phyloP scores from a whole-genome alignment of 2,329 filamentous ascomycete genomes.

The Venturia carpophila region DNA sequence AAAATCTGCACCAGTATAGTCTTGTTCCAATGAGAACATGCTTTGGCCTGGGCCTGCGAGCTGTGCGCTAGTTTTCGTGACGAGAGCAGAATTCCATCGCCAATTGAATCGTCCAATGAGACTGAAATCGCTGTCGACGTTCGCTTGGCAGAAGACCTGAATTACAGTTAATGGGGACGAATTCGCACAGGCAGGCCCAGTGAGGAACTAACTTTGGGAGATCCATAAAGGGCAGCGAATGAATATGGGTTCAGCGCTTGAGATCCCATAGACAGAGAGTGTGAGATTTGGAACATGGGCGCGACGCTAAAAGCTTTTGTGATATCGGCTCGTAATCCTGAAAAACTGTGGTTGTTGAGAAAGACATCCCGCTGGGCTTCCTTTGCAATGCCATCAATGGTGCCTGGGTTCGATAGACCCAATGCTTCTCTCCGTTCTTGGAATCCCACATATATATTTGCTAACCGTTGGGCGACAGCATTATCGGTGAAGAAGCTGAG shows the following conservation, averaged over 20 bases:
- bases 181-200: not conserved
- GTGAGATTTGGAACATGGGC: conserved; percentile 93
- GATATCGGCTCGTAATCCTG: conserved; percentile 88
- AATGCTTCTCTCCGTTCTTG: conserved; percentile 79
- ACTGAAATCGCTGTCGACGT: conserved; percentile 84
- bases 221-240: conserved; percentile 89
- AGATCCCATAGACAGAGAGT: conserved; percentile 87
- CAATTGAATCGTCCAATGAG: conserved; percentile 89
- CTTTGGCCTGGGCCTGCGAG: conserved; percentile 63
- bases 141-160: conserved; percentile 91
- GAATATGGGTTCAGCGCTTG: conserved; percentile 90
- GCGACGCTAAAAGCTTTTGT: conserved; percentile 93
- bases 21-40: conserved; percentile 89
- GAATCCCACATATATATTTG: conserved; percentile 74
- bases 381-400: conserved; percentile 77
- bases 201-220: conserved; percentile 63
- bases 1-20: conserved; percentile 91
- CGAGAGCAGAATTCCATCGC: conserved; percentile 70
- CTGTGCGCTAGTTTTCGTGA: conserved; percentile 83
- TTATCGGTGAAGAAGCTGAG: conserved; percentile 60
- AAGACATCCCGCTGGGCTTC: conserved; percentile 96
- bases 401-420: conserved; percentile 85
- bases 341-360: conserved; percentile 94
- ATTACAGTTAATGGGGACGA: conserved; percentile 4
- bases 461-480: conserved; percentile 58